phyloP scores from a whole-genome alignment of 768 basidiomycete species.

The Asterophora parasitica region DNA sequence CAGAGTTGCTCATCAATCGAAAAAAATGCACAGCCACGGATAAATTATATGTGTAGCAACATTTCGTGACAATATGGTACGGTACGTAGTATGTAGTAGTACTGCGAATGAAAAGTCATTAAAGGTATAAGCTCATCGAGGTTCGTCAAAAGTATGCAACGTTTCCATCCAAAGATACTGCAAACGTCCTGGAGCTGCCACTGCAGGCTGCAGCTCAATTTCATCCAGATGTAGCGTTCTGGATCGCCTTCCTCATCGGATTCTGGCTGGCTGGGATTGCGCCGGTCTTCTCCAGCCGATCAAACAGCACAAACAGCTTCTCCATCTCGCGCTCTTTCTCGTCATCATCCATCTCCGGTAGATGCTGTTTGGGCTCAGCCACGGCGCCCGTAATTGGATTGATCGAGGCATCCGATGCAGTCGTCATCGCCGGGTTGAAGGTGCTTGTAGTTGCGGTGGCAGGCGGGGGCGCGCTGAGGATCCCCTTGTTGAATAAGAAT shows the following conservation, averaged over 20 bases:
- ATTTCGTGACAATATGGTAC: too few relatives aligned
- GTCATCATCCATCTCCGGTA: slow-evolving; percentile 80
- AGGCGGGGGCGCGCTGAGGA: slow-evolving; percentile 56
- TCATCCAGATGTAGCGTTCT: slow-evolving; percentile 18
- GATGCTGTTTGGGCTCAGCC: slow-evolving; percentile 32
- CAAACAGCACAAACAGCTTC: slow-evolving; percentile 86
- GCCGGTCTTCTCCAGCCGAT: slow-evolving; percentile 77
- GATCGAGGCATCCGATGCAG: slow-evolving; percentile 42
- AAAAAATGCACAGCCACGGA: too few relatives aligned
- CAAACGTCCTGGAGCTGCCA: too few relatives aligned
- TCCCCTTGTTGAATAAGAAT: slow-evolving; percentile 87
- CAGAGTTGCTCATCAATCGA: background rate
- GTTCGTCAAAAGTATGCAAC: too few relatives aligned
- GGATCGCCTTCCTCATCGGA: slow-evolving; percentile 68
- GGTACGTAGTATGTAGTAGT: too few relatives aligned
- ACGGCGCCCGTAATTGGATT: slow-evolving; percentile 87
- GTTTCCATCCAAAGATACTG: too few relatives aligned
- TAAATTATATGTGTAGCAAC: too few relatives aligned
- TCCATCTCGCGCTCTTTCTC: slow-evolving; percentile 95
- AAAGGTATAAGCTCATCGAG: too few relatives aligned
- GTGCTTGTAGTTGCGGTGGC: slow-evolving; percentile 22
- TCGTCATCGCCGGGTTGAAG: slow-evolving; percentile 29
- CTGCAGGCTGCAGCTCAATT: too few relatives aligned
- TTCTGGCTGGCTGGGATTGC: slow-evolving; percentile 61
- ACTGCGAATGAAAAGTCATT: too few relatives aligned